Evolutionary conservation across 148 eudicot genomes (phyloP).

Genomic region (Nyssa sinensis): DNA sequence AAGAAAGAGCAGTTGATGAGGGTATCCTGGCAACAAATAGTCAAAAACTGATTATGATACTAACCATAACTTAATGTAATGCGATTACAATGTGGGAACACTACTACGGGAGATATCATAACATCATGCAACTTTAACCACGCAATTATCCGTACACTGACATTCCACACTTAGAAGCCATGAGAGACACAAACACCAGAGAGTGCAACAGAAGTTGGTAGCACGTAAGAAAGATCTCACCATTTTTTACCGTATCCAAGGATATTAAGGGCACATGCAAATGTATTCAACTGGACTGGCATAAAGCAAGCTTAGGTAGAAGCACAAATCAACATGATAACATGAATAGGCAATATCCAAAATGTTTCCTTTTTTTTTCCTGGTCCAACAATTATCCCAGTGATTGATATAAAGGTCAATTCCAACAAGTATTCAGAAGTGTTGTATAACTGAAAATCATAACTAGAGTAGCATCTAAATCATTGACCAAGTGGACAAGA

Average conservation of each 20-base stretch:
- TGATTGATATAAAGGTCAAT: not conserved
- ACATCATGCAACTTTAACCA: not conserved
- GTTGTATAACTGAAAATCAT: not conserved
- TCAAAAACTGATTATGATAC: not conserved
- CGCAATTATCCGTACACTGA: not conserved
- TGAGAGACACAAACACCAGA: not conserved
- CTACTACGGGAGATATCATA: not conserved
- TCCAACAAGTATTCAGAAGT: not conserved
- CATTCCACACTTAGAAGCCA: not conserved
- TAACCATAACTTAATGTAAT: not conserved
- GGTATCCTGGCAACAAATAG: not conserved
- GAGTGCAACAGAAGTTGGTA: not conserved
- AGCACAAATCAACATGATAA: not conserved
- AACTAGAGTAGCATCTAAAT: not conserved
- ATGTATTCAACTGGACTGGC: not conserved
- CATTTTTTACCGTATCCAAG: not conserved
- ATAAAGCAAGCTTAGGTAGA: not conserved
- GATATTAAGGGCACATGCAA: not conserved
- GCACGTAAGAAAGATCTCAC: not conserved
- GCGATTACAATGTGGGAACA: not conserved
- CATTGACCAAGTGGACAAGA: not conserved
- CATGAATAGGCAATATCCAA: not conserved
- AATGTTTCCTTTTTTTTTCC: too few species aligned
- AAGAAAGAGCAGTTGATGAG: not conserved
- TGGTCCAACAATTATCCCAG: too few species aligned